Conservation (phyloP, 306 rosid species). For the Castanospermum australe region DNA sequence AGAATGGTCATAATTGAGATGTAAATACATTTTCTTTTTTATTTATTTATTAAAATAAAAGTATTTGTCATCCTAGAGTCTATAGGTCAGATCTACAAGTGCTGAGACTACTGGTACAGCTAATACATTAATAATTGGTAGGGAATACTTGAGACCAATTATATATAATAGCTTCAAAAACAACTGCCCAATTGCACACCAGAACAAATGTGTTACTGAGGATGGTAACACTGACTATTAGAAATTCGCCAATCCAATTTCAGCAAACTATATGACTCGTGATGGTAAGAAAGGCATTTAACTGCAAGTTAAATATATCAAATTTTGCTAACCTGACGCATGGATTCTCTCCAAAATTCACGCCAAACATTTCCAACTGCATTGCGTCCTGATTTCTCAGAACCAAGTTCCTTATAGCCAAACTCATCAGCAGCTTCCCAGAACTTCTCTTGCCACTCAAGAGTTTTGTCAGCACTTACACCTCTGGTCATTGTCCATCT, state of each 20-base stretch:
- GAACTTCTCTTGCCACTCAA: constrained; percentile 89
- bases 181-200: neutral
- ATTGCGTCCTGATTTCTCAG: constrained; percentile 95
- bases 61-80: neutral
- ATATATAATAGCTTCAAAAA: neutral
- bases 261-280: neutral
- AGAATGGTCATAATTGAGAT: neutral
- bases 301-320: neutral
- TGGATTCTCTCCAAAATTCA: constrained; percentile 91
- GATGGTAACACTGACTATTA: neutral
- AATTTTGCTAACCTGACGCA: constrained; percentile 63
- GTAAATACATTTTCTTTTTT: neutral
- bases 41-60: neutral
- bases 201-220: neutral
- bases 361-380: constrained; percentile 88
- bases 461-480: constrained; percentile 68
- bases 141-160: neutral
- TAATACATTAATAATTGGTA: constrained; percentile 4
- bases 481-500: constrained; percentile 90
- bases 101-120: neutral
- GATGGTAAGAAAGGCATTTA: neutral
- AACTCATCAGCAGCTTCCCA: constrained; percentile 97
- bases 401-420: constrained; percentile 95
- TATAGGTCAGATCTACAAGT: neutral
- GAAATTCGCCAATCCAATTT: neutral